Conservation (phyloP, 1,139 yeast genomes). For the Saccharomyces hybrid region DNA sequence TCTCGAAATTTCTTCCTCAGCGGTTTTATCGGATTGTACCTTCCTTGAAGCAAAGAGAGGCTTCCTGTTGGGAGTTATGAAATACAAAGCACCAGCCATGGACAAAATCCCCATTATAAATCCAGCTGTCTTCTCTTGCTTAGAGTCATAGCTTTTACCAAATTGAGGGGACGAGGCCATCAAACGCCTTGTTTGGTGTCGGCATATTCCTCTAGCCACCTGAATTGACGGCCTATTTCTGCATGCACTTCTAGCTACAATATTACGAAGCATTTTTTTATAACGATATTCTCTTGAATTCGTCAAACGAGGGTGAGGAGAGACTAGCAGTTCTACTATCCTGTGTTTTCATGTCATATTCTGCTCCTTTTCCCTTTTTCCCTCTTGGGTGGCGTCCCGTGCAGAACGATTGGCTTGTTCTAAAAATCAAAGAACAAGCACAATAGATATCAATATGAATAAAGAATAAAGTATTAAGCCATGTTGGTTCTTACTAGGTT, state of each 20-base stretch:
- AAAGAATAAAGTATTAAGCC: not conserved
- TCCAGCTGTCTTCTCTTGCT: not conserved
- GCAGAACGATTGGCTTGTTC: not conserved
- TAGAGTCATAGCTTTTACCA: not conserved
- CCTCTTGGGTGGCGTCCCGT: not conserved
- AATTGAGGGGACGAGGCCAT: not conserved
- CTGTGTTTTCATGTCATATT: not conserved
- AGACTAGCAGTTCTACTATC: not conserved
- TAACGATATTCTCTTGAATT: too few relatives aligned
- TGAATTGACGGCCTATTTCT: not conserved
- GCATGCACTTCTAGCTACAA: not conserved
- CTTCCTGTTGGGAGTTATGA: not conserved
- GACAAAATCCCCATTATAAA: not conserved
- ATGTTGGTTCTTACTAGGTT: too few relatives aligned
- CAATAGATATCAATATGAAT: not conserved
- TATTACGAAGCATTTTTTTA: not conserved
- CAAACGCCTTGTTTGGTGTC: not conserved
- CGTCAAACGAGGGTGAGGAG: too few relatives aligned
- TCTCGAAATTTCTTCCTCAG: not conserved
- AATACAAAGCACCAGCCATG: not conserved
- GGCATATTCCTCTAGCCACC: not conserved
- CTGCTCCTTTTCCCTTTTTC: not conserved
- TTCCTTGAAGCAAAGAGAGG: not conserved
- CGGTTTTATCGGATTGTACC: not conserved
- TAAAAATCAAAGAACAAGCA: not conserved